Base-by-base conservation (phyloP, 495 filamentous ascomycete genomes). In the Parathielavia appendiculata region DNA sequence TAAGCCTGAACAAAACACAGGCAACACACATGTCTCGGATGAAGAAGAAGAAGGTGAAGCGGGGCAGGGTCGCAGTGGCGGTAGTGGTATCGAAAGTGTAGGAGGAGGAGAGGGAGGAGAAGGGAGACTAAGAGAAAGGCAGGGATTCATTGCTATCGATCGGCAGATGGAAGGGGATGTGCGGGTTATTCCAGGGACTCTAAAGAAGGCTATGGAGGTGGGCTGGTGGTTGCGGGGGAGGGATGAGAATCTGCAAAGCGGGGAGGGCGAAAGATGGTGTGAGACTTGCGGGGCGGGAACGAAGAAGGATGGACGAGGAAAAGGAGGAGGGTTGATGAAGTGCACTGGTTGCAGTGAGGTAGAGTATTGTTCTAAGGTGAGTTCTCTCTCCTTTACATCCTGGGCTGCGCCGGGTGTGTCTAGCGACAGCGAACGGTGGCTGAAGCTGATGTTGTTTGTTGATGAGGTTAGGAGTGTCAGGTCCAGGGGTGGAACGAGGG, bases 341-440 rank as follows among this genome's bases (percentile, higher is more conserved):
- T 78, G 76, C 62, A 75, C 69, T 22, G 76, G 71, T 26, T 78
- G 76, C 45, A 65, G 71, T 26, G 63, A 61, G 59, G 69, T 65
- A 3, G 61, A 63, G 63, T 78, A 78, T 64, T 78, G 75, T 51
- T 60, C 65, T 3, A 77, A 76, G 71, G 72, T 73, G 54, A 60
- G 69, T 60, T 50, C 16, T 11, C 34, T 45, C 20, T 1, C 11
- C 23, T 45, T n/a, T 30, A 40, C 40, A 3, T 41, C 43, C 26
- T 52, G 9, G 16, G 16, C 11, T 7, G 11, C n/a, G n/a, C n/a
- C n/a, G 19, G 11, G 10, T 12, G 7, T 40, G 10, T 26, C 48
- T 38, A 20, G 34, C 26, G 26, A 30, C 26, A 30, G 26, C 26
- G 26, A 30, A 30, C 26, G 26, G 26, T 30, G 26, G 26, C 26